Percentiles rank a stretch among this genome's conserved stretches.
phyloP scores from a whole-genome alignment of 768 basidiomycete genomes.

The Rhizopogon vinicolor region DNA sequence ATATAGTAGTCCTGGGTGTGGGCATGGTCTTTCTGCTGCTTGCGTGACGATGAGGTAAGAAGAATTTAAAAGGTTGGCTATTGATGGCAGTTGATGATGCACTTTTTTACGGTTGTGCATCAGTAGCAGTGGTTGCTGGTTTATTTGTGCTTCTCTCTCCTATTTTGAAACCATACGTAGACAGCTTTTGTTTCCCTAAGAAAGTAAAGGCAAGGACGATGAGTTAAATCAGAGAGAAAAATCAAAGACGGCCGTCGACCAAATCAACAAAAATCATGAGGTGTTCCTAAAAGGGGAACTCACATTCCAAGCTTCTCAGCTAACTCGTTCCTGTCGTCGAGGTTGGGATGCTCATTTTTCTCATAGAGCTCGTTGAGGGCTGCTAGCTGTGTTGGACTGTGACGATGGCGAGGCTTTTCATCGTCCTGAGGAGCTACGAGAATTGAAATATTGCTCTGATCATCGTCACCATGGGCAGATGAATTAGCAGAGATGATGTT shows the following conservation, averaged over 20 bases:
- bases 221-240: neutral
- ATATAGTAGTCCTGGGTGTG: constrained; percentile 20
- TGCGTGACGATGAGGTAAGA: constrained; percentile 24
- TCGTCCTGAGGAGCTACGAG: constrained; percentile 14
- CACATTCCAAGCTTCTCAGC: constrained; percentile 76
- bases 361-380: constrained; percentile 79
- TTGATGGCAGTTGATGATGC: constrained; percentile 28
- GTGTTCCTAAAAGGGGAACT: constrained; percentile 31
- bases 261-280: constrained; percentile 11
- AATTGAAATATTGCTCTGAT: neutral
- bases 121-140: constrained; percentile 31
- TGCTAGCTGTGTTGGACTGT: constrained; percentile 64
- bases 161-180: constrained; percentile 86
- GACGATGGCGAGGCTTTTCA: constrained; percentile 71
- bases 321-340: constrained; percentile 62
- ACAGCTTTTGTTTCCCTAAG: constrained; percentile 80
- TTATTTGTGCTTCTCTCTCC: constrained; percentile 70
- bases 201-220: constrained; percentile 2
- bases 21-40: constrained; percentile 17
- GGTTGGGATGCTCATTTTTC: constrained; percentile 67
- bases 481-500: constrained; percentile 9
- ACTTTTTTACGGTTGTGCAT: constrained; percentile 13
- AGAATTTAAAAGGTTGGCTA: constrained; percentile 37
- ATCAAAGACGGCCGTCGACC: constrained; percentile 1
- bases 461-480: constrained; percentile 2